A percentile compares a stretch with the other conserved stretches of the same genome.
phyloP scores from a whole-genome alignment of 441 rosid species.

The Gossypium gossypioides region DNA sequence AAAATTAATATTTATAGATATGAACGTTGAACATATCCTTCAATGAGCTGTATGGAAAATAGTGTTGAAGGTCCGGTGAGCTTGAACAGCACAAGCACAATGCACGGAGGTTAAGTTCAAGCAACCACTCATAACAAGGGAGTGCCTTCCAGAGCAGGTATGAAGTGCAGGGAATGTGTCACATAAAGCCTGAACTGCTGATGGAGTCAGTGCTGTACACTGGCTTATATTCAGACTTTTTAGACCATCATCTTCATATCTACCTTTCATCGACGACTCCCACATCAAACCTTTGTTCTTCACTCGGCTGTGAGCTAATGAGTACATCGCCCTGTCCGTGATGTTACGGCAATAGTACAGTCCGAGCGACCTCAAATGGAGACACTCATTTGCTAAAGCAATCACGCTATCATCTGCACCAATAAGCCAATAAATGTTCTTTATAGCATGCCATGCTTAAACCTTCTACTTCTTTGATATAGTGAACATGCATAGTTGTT shows the following conservation, averaged over 20 bases:
- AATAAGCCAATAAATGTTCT: constrained; percentile 5
- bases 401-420: constrained; percentile 75
- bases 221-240: constrained; percentile 86
- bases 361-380: constrained; percentile 63
- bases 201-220: constrained; percentile 88
- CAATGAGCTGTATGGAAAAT: constrained; percentile 52
- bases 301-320: constrained; percentile 62
- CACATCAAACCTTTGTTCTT: constrained; percentile 50
- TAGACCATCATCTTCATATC: constrained; percentile 59
- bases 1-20: not conserved
- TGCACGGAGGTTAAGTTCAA: constrained; percentile 79
- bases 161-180: constrained; percentile 92
- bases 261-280: constrained; percentile 49
- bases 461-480: not conserved
- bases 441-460: not conserved
- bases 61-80: constrained; percentile 40
- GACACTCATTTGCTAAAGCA: constrained; percentile 74
- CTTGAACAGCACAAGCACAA: constrained; percentile 70
- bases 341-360: constrained; percentile 81
- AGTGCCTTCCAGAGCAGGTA: constrained; percentile 89
- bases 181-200: constrained; percentile 86
- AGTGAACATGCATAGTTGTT: not conserved
- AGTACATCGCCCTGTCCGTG: constrained; percentile 79
- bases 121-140: constrained; percentile 95
- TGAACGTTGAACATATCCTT: constrained; percentile 8